These are phyloP conservation scores for Rhynchospora pubera DNA, from an alignment of 176 grass and related monocot genomes.

Conservation along the genomic window DNA sequence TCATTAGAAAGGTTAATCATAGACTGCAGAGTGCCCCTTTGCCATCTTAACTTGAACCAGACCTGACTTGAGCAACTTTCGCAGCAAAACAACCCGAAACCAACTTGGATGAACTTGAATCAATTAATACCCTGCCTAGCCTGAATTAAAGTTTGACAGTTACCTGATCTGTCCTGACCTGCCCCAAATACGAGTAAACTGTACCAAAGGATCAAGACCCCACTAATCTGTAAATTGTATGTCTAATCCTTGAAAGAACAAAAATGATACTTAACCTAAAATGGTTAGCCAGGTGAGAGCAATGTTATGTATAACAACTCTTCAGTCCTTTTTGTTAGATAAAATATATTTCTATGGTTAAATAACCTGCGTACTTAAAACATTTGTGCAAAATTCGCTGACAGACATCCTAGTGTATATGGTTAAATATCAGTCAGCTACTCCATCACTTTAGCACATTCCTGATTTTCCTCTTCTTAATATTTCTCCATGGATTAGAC, in stretches of 20 bases:
- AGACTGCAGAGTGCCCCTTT: not conserved
- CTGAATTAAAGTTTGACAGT: not conserved
- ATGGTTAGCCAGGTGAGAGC: not conserved
- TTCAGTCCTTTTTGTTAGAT: not conserved
- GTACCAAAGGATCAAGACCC: not conserved
- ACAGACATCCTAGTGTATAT: not conserved
- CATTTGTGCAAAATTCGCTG: not conserved
- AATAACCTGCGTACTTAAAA: not conserved
- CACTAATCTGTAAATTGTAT: not conserved
- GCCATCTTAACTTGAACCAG: not conserved
- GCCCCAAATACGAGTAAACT: not conserved
- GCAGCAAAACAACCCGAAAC: not conserved
- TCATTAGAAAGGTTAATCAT: not conserved
- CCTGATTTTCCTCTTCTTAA: not conserved
- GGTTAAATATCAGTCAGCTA: not conserved
- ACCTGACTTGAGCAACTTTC: not conserved
- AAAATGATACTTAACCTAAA: not conserved
- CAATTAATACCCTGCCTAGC: not conserved
- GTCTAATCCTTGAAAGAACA: not conserved
- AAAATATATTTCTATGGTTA: too few relatives aligned
- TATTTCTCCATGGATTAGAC: not conserved
- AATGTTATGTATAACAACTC: not conserved
- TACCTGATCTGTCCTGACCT: not conserved
- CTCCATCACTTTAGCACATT: not conserved
- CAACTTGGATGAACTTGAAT: not conserved